Evolutionary conservation across 2,329 filamentous ascomycete genomes (phyloP).

Genomic region (Cercospora sojina): DNA sequence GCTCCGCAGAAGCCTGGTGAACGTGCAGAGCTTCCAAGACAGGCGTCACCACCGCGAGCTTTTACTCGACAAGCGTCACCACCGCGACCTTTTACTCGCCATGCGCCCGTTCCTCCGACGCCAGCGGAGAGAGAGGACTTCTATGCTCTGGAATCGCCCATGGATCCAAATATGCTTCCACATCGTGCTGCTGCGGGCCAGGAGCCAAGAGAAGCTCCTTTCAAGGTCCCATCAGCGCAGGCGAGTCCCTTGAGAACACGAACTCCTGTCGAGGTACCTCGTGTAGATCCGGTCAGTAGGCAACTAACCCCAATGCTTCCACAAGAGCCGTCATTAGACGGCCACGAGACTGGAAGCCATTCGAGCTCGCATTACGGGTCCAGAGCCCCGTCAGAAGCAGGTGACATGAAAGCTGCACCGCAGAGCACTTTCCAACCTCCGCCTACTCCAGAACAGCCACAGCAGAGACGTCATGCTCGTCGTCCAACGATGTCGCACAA

Average conservation of each 20-base stretch:
- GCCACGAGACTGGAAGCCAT: not conserved
- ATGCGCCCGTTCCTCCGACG: not conserved
- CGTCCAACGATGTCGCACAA: conserved; percentile 42
- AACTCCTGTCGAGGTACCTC: conserved; percentile 4
- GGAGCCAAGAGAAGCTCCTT: conserved; percentile 23
- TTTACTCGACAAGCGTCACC: conserved; percentile 24
- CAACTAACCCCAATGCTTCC: not conserved
- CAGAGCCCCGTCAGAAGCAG: conserved; percentile 1
- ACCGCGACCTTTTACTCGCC: conserved; percentile 17
- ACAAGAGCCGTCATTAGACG: not conserved
- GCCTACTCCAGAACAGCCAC: conserved; percentile 22
- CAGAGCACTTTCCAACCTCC: conserved; percentile 18
- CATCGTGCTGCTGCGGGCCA: conserved; percentile 5
- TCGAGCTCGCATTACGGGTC: not conserved
- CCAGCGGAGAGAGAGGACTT: not conserved
- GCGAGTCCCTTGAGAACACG: conserved; percentile 3
- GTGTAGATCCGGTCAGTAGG: not conserved
- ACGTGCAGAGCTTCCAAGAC: conserved; percentile 29
- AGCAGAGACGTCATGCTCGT: not conserved
- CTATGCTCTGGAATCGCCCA: conserved; percentile 34
- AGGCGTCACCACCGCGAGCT: conserved; percentile 27
- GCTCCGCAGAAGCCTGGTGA: conserved; percentile 29
- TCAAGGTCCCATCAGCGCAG: not conserved
- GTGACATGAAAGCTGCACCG: conserved; percentile 17
- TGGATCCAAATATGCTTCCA: conserved; percentile 33